Conservation (phyloP, 306 rosid genomes). For the Castanopsis chinensis region DNA sequence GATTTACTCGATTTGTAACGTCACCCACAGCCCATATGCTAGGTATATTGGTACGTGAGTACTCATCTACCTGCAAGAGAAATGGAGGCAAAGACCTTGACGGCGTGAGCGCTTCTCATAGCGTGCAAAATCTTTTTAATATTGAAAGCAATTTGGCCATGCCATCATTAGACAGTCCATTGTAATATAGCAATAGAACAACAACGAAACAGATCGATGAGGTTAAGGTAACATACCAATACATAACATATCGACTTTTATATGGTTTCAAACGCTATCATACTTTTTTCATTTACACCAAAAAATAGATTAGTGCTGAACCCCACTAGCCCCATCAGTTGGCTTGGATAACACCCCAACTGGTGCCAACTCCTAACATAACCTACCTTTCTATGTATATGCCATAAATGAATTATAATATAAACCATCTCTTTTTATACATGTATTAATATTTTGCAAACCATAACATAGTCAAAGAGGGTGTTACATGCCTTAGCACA, state of each 20-base stretch:
- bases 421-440: neutral
- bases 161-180: neutral
- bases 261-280: neutral
- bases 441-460: neutral
- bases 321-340: neutral
- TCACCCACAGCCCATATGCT: constrained; percentile 98
- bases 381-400: neutral
- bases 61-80: constrained; percentile 70
- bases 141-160: neutral
- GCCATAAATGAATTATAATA: neutral
- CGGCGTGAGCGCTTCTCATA: neutral
- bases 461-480: neutral
- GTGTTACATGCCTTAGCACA: neutral
- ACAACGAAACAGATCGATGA: neutral
- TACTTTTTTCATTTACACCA: neutral
- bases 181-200: neutral
- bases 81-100: constrained; percentile 3
- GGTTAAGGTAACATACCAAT: neutral
- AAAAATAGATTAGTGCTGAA: neutral
- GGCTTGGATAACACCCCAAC: neutral
- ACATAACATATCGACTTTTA: neutral
- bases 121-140: neutral
- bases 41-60: constrained; percentile 68
- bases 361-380: neutral
- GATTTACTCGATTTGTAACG: constrained; percentile 84